Base-by-base conservation (phyloP, 306 rosid species). In the Clitoria ternatea region DNA sequence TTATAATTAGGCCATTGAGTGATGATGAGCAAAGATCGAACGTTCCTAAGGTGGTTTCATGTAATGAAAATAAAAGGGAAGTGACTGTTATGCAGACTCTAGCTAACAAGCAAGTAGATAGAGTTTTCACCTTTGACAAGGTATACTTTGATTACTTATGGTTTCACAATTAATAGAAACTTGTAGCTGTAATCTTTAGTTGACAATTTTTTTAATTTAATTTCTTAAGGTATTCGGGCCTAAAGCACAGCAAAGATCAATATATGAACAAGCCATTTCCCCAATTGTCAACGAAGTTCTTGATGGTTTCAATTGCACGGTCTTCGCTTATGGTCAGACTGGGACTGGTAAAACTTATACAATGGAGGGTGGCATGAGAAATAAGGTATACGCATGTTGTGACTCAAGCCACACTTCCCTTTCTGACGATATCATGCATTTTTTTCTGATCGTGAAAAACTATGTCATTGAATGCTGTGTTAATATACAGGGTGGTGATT, bases 321-420 rank as follows among this genome's bases (percentile, higher is more conserved):
- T 91, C 56, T 94, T 94, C 32, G 99, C 99, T 2, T 94, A 94
- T 80, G 99, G 99, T 45, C 99, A 94, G 75, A 94, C 98, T 0
- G 98, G 98, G 30, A 90, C 98, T 0, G 98, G 98, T 49, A 94
- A 94, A 89, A 94, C 99, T 19, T 94, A 94, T 72, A 94, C 99
- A 7, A 94, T 94, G 99, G 99, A 94, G 78, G 99, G 99, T 33
- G 99, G 99, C 45, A 86, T 86, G 92, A 84, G 87, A 81, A 84
- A 84, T 5, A 94, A 94, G 96, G 99, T 94, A 86, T 29, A n/a
- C 24, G 19, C 44, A 67, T 69, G 33, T 32, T 17, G 66, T 60
- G 1, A 33, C 30, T 23, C 20, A 48, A n/a, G n/a, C n/a, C n/a
- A n/a, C n/a, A n/a, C n/a, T n/a, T n/a, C n/a, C n/a, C n/a, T n/a